Base-by-base conservation (phyloP, 2,329 filamentous ascomycete species). In the Amauroascus niger region DNA sequence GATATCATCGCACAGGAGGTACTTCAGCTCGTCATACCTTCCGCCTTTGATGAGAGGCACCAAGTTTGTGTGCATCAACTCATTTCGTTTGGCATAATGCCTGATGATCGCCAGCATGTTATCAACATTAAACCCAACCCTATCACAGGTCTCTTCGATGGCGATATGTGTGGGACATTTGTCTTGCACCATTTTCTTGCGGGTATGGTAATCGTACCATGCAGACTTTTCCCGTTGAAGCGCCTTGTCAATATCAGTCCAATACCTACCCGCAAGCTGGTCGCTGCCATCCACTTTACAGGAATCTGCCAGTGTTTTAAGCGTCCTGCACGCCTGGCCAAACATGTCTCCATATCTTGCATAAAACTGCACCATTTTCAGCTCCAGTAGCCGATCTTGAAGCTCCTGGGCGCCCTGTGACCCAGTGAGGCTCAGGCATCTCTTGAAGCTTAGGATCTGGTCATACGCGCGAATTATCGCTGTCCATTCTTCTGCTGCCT, bases 321-420 rank as follows among this genome's bases (percentile, higher is more conserved):
- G 16, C 2, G 24, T 16, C 13, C 43, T 14, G 13, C 43, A 46
- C 2, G 43, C 16, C 9, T 46, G 24, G n/a, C 28, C 43, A 46
- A n/a, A 46, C 24, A 46, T 30, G n/a, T 46, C 43, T 8, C 43
- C 43, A 18, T 46, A 46, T 30, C 43, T 30, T 32, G 43, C 43
- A 32, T 46, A 32, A 18, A 46, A 46, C 4, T 26, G 22, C 1
- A 16, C 24, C 28, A 22, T 30, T 18, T 46, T 32, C 13, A 46
- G 24, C n/a, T 30, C 24, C 9, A 46, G 43, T 30, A 46, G n/a
- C 7, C 13, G 24, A 16, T 46, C 43, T 3, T 46, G 43, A 18
- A 46, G 43, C 9, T 30, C n/a, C 11, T 46, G 24, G 4, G 43
- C 43, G 8, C 7, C 18, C 4, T 6, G 4, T 7, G 13, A 35